Evolutionary conservation across 2,329 filamentous ascomycete genomes (phyloP).

Genomic region (Paracoccidioides lutzii): DNA sequence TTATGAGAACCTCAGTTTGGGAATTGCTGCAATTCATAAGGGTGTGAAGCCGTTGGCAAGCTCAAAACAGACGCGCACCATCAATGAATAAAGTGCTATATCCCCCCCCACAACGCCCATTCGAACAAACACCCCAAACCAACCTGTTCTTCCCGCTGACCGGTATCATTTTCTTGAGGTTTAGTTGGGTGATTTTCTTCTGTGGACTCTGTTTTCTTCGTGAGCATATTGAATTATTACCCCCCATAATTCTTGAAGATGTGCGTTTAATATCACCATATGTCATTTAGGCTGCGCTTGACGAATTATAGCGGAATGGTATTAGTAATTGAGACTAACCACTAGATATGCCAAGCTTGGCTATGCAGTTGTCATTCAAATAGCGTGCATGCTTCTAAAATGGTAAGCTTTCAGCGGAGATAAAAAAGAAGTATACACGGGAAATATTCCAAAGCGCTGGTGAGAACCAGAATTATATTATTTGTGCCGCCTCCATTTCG

Average conservation of each 20-base stretch:
- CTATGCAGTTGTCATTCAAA: neutral
- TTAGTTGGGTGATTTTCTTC: neutral
- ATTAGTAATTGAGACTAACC: neutral
- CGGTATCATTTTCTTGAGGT: neutral
- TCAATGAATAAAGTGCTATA: neutral
- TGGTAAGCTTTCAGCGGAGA: neutral
- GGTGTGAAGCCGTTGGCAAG: constrained; percentile 61
- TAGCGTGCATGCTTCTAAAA: neutral
- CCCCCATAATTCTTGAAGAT: neutral
- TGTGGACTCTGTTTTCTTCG: neutral
- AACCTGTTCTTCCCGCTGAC: neutral
- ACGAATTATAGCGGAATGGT: neutral
- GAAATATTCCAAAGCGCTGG: neutral
- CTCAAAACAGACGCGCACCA: neutral
- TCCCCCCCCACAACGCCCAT: neutral
- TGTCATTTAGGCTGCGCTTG: neutral
- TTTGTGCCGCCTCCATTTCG: neutral
- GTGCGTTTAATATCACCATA: neutral
- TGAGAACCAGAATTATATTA: neutral
- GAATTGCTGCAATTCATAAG: constrained; percentile 92
- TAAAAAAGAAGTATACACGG: neutral
- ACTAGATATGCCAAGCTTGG: too few relatives aligned
- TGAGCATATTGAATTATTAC: neutral
- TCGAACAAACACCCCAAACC: neutral
- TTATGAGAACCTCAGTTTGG: constrained; percentile 82